Conservation (phyloP, 2,329 filamentous ascomycete genomes). For the Huntiella savannae region DNA sequence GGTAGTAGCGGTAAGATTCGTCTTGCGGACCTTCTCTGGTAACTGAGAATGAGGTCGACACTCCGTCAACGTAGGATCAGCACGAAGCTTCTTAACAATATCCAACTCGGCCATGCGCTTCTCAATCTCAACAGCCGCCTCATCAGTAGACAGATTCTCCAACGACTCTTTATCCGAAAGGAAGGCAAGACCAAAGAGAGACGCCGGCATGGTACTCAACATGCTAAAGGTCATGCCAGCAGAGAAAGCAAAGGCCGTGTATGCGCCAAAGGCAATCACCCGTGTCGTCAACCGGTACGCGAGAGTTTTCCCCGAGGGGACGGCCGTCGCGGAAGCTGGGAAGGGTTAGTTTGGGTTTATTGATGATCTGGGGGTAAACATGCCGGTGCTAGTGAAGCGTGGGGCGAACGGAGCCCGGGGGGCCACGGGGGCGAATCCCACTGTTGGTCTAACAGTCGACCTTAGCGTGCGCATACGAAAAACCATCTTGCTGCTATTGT, state of each 20-base stretch:
- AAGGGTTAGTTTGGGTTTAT: too few relatives aligned
- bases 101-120: slow-evolving; percentile 57
- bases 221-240: slow-evolving; percentile 8
- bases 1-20: slow-evolving; percentile 68
- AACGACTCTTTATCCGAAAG: slow-evolving; percentile 53
- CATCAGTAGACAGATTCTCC: slow-evolving; percentile 41
- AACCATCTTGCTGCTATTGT: too few relatives aligned
- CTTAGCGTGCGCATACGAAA: too few relatives aligned
- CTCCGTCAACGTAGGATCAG: slow-evolving; percentile 47
- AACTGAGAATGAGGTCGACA: slow-evolving; percentile 77
- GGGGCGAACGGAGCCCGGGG: too few relatives aligned
- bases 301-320: too few relatives aligned
- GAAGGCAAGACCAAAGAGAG: slow-evolving; percentile 15
- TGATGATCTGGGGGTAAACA: too few relatives aligned
- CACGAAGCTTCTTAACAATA: slow-evolving; percentile 48
- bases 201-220: slow-evolving; percentile 11
- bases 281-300: neutral
- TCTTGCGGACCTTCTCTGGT: slow-evolving; percentile 44
- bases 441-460: too few relatives aligned
- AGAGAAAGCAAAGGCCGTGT: slow-evolving; percentile 6
- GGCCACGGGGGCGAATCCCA: too few relatives aligned
- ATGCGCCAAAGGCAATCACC: slow-evolving; percentile 5
- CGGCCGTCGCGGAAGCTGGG: too few relatives aligned
- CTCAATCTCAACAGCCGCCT: slow-evolving; percentile 42
- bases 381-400: too few relatives aligned